Conservation (phyloP, 1,139 yeast species). For the Saccharomycopsis hybrid region DNA sequence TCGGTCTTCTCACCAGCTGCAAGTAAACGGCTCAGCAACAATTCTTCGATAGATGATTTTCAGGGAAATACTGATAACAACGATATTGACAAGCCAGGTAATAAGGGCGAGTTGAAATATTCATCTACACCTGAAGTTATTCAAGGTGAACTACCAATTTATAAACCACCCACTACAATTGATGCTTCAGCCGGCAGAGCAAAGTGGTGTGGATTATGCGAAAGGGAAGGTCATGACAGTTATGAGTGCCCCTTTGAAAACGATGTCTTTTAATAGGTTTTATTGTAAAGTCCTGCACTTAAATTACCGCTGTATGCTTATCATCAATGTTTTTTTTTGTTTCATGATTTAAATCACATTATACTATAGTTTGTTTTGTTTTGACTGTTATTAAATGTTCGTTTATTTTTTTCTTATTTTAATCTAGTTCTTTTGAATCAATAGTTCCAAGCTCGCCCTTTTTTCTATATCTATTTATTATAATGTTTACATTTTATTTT, state of each 20-base stretch:
- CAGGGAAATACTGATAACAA: background rate
- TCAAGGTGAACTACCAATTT: slow-evolving; percentile 44
- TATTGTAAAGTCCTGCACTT: background rate
- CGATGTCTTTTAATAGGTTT: slow-evolving; percentile 36
- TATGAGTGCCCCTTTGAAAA: slow-evolving; percentile 82
- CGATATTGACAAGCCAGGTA: background rate
- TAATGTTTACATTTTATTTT: no score
- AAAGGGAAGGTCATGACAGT: slow-evolving; percentile 80
- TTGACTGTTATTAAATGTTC: no score
- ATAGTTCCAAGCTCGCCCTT: no score
- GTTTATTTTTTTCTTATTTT: no score
- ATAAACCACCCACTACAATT: slow-evolving; percentile 39
- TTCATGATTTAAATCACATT: no score
- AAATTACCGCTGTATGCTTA: background rate
- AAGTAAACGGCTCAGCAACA: slow-evolving; percentile 4
- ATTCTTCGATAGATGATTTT: slow-evolving; percentile 3
- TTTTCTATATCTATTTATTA: no score
- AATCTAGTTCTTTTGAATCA: no score
- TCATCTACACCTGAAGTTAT: background rate
- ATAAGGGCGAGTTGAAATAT: background rate
- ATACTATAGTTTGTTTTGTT: no score
- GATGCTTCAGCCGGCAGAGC: slow-evolving; percentile 74
- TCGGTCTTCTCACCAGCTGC: slow-evolving; percentile 11
- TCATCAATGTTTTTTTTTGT: background rate
- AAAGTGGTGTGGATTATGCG: slow-evolving; percentile 91